A percentile compares a stretch with the other conserved stretches of the same genome.
Evolutionary conservation across 129 eudicot species (phyloP).

Genomic region (Oenanthe sinensis): DNA sequence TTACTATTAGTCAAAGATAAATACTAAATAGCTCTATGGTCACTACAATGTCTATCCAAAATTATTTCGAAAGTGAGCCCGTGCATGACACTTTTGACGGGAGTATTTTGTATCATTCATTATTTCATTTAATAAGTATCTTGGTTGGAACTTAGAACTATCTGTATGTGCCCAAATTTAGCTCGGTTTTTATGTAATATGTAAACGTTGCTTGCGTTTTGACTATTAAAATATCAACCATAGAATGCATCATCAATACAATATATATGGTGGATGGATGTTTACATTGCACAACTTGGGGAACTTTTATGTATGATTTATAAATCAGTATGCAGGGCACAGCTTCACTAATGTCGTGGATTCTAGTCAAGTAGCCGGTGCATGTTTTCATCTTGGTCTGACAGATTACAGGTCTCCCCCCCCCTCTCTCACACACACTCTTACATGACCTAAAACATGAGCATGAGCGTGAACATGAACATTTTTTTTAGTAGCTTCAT

Average conservation of each 20-base stretch:
- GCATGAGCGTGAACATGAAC: neutral
- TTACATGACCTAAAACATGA: neutral
- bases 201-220: neutral
- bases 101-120: neutral
- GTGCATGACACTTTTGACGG: neutral
- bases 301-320: neutral
- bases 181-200: neutral
- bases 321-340: slow-evolving; percentile 74
- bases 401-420: slow-evolving; percentile 84
- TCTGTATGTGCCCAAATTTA: neutral
- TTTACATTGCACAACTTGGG: neutral
- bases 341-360: slow-evolving; percentile 12
- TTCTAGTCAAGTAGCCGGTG: slow-evolving; percentile 27
- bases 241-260: neutral
- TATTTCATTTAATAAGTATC: neutral
- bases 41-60: neutral
- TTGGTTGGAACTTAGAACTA: neutral
- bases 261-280: neutral
- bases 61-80: neutral
- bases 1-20: neutral
- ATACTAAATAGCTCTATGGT: neutral
- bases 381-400: slow-evolving; percentile 81
- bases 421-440: neutral
- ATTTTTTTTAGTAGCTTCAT: neutral
- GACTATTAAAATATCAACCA: neutral